These are phyloP conservation scores for Choiromyces venosus DNA, from an alignment of 495 filamentous ascomycete species.

Conservation along the genomic window DNA sequence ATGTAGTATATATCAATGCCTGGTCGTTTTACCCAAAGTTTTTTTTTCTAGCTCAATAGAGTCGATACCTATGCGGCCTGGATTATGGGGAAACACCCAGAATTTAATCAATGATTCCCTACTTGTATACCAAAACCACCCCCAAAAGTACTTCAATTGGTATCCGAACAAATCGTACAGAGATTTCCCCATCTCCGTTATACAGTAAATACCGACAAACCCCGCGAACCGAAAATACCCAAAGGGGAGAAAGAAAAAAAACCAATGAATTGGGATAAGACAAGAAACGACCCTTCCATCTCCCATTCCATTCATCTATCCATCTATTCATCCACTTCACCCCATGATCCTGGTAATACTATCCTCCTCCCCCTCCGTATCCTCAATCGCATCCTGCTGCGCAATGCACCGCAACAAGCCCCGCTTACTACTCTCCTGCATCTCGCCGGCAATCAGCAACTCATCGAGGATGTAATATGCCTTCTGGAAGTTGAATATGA, in stretches of 20 bases:
- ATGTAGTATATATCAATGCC: neutral
- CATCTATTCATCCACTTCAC: slow-evolving; percentile 1
- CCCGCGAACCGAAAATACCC: neutral
- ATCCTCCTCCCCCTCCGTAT: slow-evolving; percentile 41
- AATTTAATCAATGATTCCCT: neutral
- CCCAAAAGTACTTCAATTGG: neutral
- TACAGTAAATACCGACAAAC: neutral
- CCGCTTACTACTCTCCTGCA: slow-evolving; percentile 99
- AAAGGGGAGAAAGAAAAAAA: slow-evolving; percentile 3
- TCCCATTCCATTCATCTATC: too few species aligned
- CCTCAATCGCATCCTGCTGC: slow-evolving; percentile 42
- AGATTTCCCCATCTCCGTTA: neutral
- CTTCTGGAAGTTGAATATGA: slow-evolving; percentile 99
- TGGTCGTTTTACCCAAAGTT: neutral
- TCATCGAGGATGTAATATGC: slow-evolving; percentile 99
- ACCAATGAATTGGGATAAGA: neutral
- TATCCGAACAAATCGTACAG: neutral
- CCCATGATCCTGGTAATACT: slow-evolving; percentile 31
- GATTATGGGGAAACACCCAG: neutral
- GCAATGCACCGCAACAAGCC: slow-evolving; percentile 86
- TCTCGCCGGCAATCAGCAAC: slow-evolving; percentile 87
- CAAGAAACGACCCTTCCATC: neutral
- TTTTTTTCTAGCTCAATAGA: neutral
- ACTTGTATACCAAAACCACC: neutral
- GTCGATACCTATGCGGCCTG: neutral